Evolutionary conservation across 371 early-diverging fungal genomes (phyloP), one percentile per base, ranked within the genome.

Genomic region (Zychaea mexicana): DNA sequence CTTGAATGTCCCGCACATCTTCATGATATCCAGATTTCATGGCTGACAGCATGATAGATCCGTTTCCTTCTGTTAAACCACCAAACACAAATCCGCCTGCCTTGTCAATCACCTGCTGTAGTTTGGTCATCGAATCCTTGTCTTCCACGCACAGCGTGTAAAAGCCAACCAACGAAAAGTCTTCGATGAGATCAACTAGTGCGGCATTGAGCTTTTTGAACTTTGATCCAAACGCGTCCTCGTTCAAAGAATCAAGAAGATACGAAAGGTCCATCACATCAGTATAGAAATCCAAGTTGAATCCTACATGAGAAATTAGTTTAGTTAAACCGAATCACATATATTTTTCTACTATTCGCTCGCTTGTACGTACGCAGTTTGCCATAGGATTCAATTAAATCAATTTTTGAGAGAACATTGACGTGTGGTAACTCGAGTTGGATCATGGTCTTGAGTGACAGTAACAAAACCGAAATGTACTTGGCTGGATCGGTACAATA

Each of bases 341-440:
- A n/a, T n/a, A n/a, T n/a, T n/a, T n/a, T n/a, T n/a, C n/a, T n/a
- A n/a, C n/a, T n/a, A n/a, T n/a, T n/a, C n/a, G n/a, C n/a, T n/a
- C n/a, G n/a, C n/a, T n/a, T 33, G 33, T 33, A 33, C 33, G 33
- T 82, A 90, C 89, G 79, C 62, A 92, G 66, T 61, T 87, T 82
- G 58, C 91, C 96, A 79, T 85, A 88, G 0, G 85, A 85, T 66
- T 90, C 91, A 32, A 97, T 78, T 52, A 99, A 70, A 74, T 99
- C 99, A 57, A 96, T 87, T 72, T 99, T 99, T 12, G 94, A 93
- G 47, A 99, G 71, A 9, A 98, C 94, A 76, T 98, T 98, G 62
- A 99, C 85, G 68, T 98, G 97, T 19, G 99, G 98, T 24, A 98
- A 73, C 62, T 96, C 96, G 9, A 99, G 85, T 75, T 95, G 94